These are phyloP conservation scores for Pseudogymnoascus sp. DNA, from an alignment of 2,329 filamentous ascomycete genomes.

Conservation along the genomic window DNA sequence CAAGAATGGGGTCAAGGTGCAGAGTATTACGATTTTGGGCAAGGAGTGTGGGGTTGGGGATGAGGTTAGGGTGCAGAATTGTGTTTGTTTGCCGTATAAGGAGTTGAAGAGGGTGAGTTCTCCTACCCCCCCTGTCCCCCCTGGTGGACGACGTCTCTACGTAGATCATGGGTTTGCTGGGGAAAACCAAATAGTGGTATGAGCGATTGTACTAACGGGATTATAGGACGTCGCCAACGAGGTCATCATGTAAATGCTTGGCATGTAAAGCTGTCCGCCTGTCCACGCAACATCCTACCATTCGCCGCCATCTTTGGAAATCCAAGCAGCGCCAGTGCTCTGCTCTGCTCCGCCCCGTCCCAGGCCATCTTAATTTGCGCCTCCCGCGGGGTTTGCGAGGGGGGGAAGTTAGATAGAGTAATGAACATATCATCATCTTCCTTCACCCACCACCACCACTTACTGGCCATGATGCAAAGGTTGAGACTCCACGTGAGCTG, in stretches of 20 bases:
- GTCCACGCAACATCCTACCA: neutral
- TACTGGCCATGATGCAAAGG: neutral
- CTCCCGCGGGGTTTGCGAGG: neutral
- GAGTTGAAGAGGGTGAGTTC: conserved; percentile 83
- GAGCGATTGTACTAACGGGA: conserved; percentile 24
- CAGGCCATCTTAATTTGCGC: neutral
- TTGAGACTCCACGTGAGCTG: neutral
- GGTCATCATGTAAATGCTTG: conserved; percentile 72
- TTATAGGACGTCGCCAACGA: conserved; percentile 72
- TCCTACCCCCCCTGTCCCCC: neutral
- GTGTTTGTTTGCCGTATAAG: conserved; percentile 94
- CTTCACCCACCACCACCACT: neutral
- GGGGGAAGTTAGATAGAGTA: neutral
- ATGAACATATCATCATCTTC: neutral
- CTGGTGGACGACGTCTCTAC: neutral
- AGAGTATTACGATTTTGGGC: conserved; percentile 93
- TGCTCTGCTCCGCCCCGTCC: neutral
- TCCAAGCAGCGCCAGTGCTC: neutral
- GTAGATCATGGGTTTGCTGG: neutral
- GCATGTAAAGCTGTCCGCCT: neutral
- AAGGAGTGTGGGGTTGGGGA: conserved; percentile 94
- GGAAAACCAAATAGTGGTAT: neutral
- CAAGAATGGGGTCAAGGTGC: conserved; percentile 97
- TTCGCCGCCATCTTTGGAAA: neutral
- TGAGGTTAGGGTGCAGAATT: conserved; percentile 94